Evolutionary conservation across 169 alveolate genomes (phyloP).

Genomic region (Plasmodium reichenowi): DNA sequence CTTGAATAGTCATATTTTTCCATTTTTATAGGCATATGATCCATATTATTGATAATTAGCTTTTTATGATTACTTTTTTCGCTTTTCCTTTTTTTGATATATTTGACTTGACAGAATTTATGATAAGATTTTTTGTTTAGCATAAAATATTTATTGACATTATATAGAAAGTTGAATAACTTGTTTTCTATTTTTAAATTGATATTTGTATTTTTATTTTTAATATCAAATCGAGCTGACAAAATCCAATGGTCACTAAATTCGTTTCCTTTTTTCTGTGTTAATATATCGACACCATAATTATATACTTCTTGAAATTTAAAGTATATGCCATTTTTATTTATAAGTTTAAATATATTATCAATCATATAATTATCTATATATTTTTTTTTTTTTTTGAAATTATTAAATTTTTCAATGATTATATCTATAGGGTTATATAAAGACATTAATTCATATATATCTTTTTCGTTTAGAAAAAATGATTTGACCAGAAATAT

Average conservation of each 20-base stretch:
- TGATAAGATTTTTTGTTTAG: conserved; percentile 41
- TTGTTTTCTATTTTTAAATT: conserved; percentile 56
- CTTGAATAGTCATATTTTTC: conserved; percentile 53
- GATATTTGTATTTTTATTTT: conserved; percentile 11
- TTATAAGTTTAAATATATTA: conserved; percentile 26
- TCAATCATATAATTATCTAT: conserved; percentile 30
- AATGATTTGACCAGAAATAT: conserved; percentile 57
- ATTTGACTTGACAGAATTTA: conserved; percentile 30
- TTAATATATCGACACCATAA: conserved; percentile 71
- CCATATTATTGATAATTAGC: neutral
- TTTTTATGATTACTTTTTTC: neutral
- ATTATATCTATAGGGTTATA: conserved; percentile 59
- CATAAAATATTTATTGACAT: conserved; percentile 60
- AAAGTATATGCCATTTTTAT: conserved; percentile 47
- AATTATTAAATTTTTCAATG: conserved; percentile 27
- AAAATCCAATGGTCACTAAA: conserved; percentile 72
- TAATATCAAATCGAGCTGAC: conserved; percentile 44
- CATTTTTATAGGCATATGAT: neutral
- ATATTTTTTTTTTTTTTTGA: conserved; percentile 25
- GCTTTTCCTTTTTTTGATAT: neutral
- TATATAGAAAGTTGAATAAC: conserved; percentile 37
- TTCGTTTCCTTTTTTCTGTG: conserved; percentile 59
- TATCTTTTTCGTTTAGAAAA: conserved; percentile 29
- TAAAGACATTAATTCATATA: conserved; percentile 41
- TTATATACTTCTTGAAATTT: conserved; percentile 64